These are phyloP conservation scores for Ceratocystis destructans DNA, from an alignment of 2,329 filamentous ascomycete genomes.

Conservation along the genomic window DNA sequence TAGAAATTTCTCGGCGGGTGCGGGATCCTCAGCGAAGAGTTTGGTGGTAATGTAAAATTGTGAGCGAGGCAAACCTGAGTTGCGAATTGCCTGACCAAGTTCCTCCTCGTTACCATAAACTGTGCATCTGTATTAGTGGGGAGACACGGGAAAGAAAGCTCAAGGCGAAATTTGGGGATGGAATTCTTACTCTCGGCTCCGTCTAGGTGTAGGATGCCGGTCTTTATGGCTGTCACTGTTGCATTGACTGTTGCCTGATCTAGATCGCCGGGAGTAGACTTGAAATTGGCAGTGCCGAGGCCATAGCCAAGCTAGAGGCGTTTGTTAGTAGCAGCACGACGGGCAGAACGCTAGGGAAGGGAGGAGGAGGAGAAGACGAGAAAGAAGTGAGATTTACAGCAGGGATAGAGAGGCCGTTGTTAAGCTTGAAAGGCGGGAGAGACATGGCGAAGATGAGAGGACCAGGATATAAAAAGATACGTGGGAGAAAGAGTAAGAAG, in stretches of 20 bases:
- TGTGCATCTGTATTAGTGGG: conserved; percentile 22
- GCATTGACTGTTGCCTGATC: conserved; percentile 39
- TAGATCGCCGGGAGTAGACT: conserved; percentile 33
- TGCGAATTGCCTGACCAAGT: conserved; percentile 57
- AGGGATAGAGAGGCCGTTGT: conserved; percentile 60
- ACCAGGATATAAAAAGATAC: neutral
- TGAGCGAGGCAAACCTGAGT: conserved; percentile 48
- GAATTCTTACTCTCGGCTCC: conserved; percentile 48
- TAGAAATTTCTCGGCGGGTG: conserved; percentile 38
- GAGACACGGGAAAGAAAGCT: neutral
- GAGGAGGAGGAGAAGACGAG: no score
- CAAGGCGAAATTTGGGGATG: neutral
- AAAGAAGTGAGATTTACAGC: conserved; percentile 36
- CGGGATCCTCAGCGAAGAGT: conserved; percentile 30
- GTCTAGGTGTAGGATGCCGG: conserved; percentile 62
- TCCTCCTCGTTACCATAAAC: conserved; percentile 54
- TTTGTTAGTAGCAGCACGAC: neutral
- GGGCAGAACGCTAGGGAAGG: neutral
- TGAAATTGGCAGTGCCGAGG: conserved; percentile 54
- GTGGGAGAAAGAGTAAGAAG: neutral
- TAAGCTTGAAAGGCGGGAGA: conserved; percentile 44
- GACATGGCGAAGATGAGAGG: neutral
- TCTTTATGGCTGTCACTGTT: conserved; percentile 48
- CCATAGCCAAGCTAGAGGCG: conserved; percentile 53
- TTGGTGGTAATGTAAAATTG: conserved; percentile 58